These are phyloP conservation scores for Ascochyta rabiei DNA, from an alignment of 2,329 filamentous ascomycete species.

Conservation along the genomic window DNA sequence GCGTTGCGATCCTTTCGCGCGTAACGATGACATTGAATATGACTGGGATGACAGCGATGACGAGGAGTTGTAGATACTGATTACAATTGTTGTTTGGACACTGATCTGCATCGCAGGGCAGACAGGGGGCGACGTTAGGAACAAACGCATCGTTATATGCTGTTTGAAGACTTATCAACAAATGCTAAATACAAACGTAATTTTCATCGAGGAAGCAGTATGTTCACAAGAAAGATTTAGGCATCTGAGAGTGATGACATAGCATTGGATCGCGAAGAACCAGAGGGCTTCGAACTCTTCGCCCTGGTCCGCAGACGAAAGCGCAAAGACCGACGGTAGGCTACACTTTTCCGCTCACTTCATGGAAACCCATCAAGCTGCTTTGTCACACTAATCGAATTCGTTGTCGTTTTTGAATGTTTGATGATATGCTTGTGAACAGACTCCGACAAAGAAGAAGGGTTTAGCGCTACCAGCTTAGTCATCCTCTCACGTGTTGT, in stretches of 20 bases:
- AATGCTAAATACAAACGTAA: no score
- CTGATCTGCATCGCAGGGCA: not conserved
- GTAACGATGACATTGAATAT: constrained; percentile 9
- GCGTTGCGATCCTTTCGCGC: not conserved
- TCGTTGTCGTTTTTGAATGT: not conserved
- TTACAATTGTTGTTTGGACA: not conserved
- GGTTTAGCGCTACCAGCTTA: not conserved
- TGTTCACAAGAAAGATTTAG: no score
- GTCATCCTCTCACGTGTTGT: not conserved
- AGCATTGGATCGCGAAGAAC: no score
- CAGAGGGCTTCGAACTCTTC: no score
- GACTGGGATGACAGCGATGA: constrained; percentile 10
- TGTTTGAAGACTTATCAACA: no score
- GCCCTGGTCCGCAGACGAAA: no score
- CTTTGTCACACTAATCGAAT: not conserved
- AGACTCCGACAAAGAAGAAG: not conserved
- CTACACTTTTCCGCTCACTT: no score
- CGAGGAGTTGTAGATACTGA: not conserved
- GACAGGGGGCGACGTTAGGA: not conserved
- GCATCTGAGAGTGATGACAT: no score
- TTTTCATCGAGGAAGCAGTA: no score
- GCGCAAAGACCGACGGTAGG: no score
- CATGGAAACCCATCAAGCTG: no score
- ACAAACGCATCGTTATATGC: no score
- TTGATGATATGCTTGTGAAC: not conserved